These are phyloP conservation scores for Middelhovenomyces tepae DNA, from an alignment of 805 yeast species.

Conservation along the genomic window DNA sequence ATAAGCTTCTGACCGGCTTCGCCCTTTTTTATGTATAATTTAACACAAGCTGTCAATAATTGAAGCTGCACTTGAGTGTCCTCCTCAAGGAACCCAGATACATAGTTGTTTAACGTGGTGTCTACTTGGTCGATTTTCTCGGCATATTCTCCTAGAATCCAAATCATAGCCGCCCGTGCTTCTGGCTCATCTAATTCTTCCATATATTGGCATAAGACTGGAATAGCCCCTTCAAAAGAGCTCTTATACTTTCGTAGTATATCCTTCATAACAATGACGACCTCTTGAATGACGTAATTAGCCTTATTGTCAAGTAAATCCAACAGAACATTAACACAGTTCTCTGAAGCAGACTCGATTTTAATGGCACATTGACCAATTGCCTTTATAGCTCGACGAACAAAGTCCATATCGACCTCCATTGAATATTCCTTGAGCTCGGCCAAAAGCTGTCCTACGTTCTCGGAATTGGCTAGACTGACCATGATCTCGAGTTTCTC, in stretches of 20 bases:
- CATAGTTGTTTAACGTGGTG: constrained; percentile 34
- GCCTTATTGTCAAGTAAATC: constrained; percentile 60
- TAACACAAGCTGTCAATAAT: constrained; percentile 67
- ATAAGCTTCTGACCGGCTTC: constrained; percentile 52
- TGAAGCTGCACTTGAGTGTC: constrained; percentile 69
- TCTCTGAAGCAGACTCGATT: constrained; percentile 49
- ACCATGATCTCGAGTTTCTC: constrained; percentile 88
- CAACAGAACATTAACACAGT: constrained; percentile 59
- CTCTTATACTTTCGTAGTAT: constrained; percentile 67
- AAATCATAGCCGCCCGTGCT: constrained; percentile 64
- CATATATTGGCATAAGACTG: constrained; percentile 35
- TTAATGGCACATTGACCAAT: constrained; percentile 86
- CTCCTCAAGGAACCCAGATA: constrained; percentile 51
- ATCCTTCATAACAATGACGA: constrained; percentile 66
- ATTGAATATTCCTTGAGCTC: constrained; percentile 85
- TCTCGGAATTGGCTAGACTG: constrained; percentile 57
- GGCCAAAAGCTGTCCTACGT: constrained; percentile 52
- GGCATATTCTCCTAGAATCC: constrained; percentile 81
- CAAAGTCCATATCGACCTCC: constrained; percentile 84
- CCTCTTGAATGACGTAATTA: constrained; percentile 73
- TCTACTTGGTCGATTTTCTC: constrained; percentile 36
- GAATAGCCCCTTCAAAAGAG: constrained; percentile 40
- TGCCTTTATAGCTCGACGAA: constrained; percentile 80
- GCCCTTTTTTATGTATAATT: constrained; percentile 56
- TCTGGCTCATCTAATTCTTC: constrained; percentile 73